Percentiles rank a stretch among this genome's conserved stretches.
These are phyloP conservation scores for Venturia asperata DNA, from an alignment of 2,329 filamentous ascomycete species.

Conservation along the genomic window DNA sequence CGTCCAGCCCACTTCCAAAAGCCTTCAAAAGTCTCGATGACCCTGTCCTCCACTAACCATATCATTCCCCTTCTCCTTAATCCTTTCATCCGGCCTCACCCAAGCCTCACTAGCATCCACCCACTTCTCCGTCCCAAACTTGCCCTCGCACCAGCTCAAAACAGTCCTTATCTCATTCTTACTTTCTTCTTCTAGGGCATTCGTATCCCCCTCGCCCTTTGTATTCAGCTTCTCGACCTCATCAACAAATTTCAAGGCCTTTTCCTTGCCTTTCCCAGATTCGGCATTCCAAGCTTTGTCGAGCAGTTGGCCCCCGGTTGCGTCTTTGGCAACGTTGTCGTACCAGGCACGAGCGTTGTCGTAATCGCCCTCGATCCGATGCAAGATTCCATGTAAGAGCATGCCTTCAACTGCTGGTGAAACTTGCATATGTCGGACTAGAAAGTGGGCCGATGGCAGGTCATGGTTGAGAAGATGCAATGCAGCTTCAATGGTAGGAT, in stretches of 20 bases:
- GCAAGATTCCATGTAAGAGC: constrained; percentile 46
- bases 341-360: constrained; percentile 45
- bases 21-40: constrained; percentile 38
- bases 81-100: constrained; percentile 37
- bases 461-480: constrained; percentile 48
- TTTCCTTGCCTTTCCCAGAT: constrained; percentile 20
- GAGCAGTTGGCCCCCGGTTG: constrained; percentile 23
- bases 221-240: constrained; percentile 34
- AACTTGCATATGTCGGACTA: constrained; percentile 46
- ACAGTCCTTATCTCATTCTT: constrained; percentile 36
- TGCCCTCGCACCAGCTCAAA: constrained; percentile 38
- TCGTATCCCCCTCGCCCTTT: constrained; percentile 26
- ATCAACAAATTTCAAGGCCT: constrained; percentile 29
- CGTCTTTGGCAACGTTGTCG: constrained; percentile 32
- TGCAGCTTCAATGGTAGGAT: constrained; percentile 44
- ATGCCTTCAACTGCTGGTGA: constrained; percentile 44
- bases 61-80: constrained; percentile 32
- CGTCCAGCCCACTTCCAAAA: too few relatives aligned
- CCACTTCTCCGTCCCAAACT: constrained; percentile 39
- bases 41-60: constrained; percentile 42
- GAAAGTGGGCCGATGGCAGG: constrained; percentile 45
- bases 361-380: constrained; percentile 46
- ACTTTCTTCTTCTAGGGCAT: constrained; percentile 31
- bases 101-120: constrained; percentile 40
- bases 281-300: constrained; percentile 19